phyloP scores from a whole-genome alignment of 208 protist species.

The Naegleria fowleri region DNA sequence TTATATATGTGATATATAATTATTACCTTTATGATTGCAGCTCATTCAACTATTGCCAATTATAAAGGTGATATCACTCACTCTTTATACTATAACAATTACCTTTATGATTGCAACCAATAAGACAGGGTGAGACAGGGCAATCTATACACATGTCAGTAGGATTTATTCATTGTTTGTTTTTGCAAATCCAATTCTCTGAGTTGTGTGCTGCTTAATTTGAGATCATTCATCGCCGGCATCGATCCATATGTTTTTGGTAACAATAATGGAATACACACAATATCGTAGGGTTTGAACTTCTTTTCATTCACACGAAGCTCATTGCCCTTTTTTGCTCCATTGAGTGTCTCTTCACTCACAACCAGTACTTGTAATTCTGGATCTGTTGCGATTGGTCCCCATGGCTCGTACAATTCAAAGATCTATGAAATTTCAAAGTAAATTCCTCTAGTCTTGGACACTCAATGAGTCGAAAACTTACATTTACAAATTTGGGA shows the following conservation, averaged over 20 bases:
- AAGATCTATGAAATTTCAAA: not conserved
- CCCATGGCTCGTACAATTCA: constrained; percentile 28
- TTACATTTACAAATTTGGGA: not conserved
- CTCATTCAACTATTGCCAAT: too few species aligned
- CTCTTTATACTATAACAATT: too few species aligned
- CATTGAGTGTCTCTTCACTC: constrained; percentile 29
- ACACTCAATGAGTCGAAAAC: too few species aligned
- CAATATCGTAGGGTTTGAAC: not conserved
- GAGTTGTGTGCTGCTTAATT: not conserved
- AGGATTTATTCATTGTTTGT: not conserved
- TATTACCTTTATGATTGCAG: too few species aligned
- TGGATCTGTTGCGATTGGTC: constrained; percentile 29
- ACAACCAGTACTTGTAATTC: constrained; percentile 29
- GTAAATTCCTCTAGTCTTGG: not conserved
- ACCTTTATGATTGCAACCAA: too few species aligned
- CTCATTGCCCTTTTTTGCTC: constrained; percentile 25
- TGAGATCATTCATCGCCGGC: not conserved
- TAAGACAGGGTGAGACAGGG: too few species aligned
- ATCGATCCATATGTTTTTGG: not conserved
- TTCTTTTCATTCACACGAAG: constrained; percentile 25
- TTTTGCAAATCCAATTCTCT: not conserved
- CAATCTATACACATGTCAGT: too few species aligned
- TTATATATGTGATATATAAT: too few species aligned
- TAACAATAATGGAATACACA: not conserved
- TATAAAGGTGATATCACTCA: too few species aligned